phyloP scores from a whole-genome alignment of 345 rosid genomes.

The Orychophragmus violaceus region DNA sequence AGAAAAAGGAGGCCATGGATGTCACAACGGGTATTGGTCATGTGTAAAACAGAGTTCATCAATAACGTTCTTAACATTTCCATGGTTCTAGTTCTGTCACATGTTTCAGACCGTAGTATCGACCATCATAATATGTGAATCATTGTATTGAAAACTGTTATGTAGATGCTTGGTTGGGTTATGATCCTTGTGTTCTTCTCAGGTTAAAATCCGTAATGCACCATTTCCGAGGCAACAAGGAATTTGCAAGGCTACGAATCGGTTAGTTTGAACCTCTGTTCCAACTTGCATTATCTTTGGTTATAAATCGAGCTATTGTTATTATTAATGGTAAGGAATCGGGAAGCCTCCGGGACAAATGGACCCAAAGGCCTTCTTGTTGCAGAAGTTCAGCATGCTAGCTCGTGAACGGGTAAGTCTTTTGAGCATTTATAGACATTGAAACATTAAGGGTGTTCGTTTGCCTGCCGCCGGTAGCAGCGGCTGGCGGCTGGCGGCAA shows the following conservation, averaged over 20 bases:
- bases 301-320: not conserved
- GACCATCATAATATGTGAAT: not conserved
- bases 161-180: not conserved
- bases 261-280: constrained; percentile 39
- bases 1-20: constrained; percentile 69
- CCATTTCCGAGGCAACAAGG: constrained; percentile 67
- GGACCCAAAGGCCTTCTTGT: constrained; percentile 92
- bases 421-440: not conserved
- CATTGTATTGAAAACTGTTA: not conserved
- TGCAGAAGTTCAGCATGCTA: constrained; percentile 66
- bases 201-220: constrained; percentile 70
- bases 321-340: constrained; percentile 41
- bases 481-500: too few relatives aligned
- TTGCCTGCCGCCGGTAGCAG: too few relatives aligned
- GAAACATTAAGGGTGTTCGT: too few relatives aligned
- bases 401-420: constrained; percentile 58
- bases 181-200: not conserved
- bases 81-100: not conserved
- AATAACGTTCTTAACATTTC: not conserved
- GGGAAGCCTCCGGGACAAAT: constrained; percentile 89
- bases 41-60: not conserved
- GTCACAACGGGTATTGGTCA: constrained; percentile 62
- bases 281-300: not conserved
- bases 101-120: not conserved
- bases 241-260: constrained; percentile 76